Evolutionary conservation across 2,329 filamentous ascomycete genomes (phyloP), one percentile per base, ranked within the genome.

Genomic region (Aspergillus latus): DNA sequence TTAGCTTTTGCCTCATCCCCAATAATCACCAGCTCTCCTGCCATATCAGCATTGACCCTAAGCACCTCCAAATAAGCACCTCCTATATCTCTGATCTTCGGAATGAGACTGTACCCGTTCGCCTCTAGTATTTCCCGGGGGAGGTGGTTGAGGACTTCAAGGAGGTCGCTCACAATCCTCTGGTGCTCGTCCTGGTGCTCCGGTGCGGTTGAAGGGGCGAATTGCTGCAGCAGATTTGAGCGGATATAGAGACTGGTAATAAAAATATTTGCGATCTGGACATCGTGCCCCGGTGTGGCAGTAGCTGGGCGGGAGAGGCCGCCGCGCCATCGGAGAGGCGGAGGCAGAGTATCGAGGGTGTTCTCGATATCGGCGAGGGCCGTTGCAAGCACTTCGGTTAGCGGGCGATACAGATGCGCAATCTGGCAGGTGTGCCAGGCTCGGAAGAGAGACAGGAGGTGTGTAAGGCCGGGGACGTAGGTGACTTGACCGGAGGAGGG

Each of bases 241-340:
- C 46, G 46, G 1, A 48, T 32, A 13, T 48, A 48, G 1, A 48
- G 46, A 15, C 46, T 48, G 3, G 46, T 48, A 9, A 48, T 37
- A 16, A 48, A 48, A 10, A 48, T 48, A 48, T 48, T 48, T 9
- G 46, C 46, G 9, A 48, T 48, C 15, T 48, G 32, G 2, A 48
- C 30, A n/a, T 48, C 46, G 30, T 48, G 46, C 2, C 46, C 46
- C 3, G 30, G 15, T 3, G 32, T 48, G 1, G 46, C 46, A 9
- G 10, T 28, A 5, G 4, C 15, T 2, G 46, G 32, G 5, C 46
- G 46, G 3, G 46, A 48, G 15, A 48, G 32, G 6, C 46, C 46
- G 10, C 46, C 46, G 4, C 46, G 46, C 46, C 46, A 48, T 15
- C 46, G 46, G 46, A 48, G 46, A 10, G 34, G 15, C 11, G 46